Evolutionary conservation across 2,329 filamentous ascomycete genomes (phyloP), one percentile per base, ranked within the genome.

Genomic region (Acrocalymma vagum): DNA sequence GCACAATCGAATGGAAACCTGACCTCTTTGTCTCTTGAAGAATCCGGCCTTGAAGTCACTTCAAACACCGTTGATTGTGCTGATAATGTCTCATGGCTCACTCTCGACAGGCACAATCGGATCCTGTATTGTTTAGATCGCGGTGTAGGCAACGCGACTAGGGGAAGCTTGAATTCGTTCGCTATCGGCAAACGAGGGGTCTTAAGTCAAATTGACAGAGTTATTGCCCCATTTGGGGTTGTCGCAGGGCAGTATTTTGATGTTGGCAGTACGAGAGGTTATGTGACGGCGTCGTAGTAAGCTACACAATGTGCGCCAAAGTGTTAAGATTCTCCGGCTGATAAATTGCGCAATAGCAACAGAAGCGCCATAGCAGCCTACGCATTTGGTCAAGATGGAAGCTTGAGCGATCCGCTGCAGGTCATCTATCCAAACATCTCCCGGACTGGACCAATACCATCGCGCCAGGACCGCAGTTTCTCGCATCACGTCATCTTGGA

Each of bases 401-500:
- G 5, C 11, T 29, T 29, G 28, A 15, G 15, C 28, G n/a, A 29
- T 4, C 28, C 28, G 4, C 11, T 15, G 13, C 28, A 29, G 11
- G 18, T 29, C 15, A 29, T 29, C 10, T 29, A 29, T 15, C 28
- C 28, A 6, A 29, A 29, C 15, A 29, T 29, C 28, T 16, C 14
- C 28, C 28, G 18, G n/a, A 29, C 28, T 5, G 28, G 28, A 7
- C 28, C 28, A 5, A 7, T 29, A 7, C 28, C 28, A 5, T 29
- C n/a, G 6, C 28, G 28, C 5, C 28, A 29, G 28, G 28, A 29
- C 28, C 28, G 28, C 28, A 29, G 28, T 29, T 29, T 29, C 28
- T 25, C 37, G 16, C 85, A 88, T 64, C 70, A 85, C 57, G 78
- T 79, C 14, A 63, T 86, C 35, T 61, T 84, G 21, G 85, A 88